Conservation (phyloP, 116 monocot species). For the Cymodocea nodosa region DNA sequence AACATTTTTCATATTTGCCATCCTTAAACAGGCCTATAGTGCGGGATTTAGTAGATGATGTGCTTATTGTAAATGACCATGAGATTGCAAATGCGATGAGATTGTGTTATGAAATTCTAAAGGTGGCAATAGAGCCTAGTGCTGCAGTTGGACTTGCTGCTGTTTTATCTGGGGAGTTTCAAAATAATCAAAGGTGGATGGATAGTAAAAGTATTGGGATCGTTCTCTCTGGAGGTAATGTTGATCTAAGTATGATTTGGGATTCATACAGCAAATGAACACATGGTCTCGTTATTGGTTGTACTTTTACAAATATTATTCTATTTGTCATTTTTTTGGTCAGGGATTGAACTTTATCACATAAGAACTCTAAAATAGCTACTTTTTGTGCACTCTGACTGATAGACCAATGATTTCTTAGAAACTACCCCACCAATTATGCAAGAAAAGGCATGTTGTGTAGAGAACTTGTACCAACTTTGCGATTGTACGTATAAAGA, state of each 20-base stretch:
- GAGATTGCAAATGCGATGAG: slow-evolving; percentile 83
- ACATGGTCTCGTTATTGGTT: background rate
- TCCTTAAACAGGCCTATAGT: slow-evolving; percentile 70
- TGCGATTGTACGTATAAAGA: too few relatives aligned
- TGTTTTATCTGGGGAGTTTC: slow-evolving; percentile 62
- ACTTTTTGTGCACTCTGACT: too few relatives aligned
- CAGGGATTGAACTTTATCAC: too few relatives aligned
- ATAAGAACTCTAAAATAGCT: too few relatives aligned
- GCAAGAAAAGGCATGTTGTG: too few relatives aligned
- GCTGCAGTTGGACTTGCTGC: slow-evolving; percentile 85
- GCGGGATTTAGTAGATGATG: slow-evolving; percentile 79
- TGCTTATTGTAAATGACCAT: slow-evolving; percentile 61
- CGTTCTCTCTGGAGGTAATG: slow-evolving; percentile 84
- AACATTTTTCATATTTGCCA: background rate
- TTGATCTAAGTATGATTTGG: slow-evolving; percentile 73
- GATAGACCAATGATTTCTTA: too few relatives aligned
- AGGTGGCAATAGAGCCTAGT: slow-evolving; percentile 86
- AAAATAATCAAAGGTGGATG: slow-evolving; percentile 23
- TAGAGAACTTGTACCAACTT: too few relatives aligned
- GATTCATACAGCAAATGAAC: slow-evolving; percentile 32
- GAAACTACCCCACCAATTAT: too few relatives aligned
- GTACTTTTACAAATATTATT: too few relatives aligned
- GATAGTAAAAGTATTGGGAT: slow-evolving; percentile 55
- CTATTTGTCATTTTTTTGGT: too few relatives aligned
- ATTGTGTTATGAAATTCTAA: slow-evolving; percentile 86